phyloP scores from a whole-genome alignment of 2,329 filamentous ascomycete genomes.

The Pseudogymnoascus sp. region DNA sequence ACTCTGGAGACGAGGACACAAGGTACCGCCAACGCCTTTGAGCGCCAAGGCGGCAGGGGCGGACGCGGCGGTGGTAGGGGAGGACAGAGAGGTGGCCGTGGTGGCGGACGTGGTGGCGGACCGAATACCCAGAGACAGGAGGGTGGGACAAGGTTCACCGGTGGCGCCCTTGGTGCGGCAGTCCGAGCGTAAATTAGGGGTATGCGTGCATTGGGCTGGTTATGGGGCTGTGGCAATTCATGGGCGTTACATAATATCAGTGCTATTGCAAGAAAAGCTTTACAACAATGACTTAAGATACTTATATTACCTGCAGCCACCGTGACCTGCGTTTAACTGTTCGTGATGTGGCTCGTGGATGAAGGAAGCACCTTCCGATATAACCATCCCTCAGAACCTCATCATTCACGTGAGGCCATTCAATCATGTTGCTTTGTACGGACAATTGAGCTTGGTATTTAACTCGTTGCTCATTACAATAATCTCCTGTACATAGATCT shows the following conservation, averaged over 20 bases:
- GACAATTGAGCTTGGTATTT: background rate
- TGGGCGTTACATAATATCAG: conserved; percentile 23
- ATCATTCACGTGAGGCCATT: background rate
- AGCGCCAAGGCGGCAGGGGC: conserved; percentile 76
- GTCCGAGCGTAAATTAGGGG: conserved; percentile 45
- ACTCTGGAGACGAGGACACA: conserved; percentile 95
- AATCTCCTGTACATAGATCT: background rate
- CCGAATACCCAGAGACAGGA: conserved; percentile 57
- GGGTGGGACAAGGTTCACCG: conserved; percentile 72
- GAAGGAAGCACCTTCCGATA: background rate
- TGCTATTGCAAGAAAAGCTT: conserved; percentile 20
- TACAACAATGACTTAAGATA: conserved; percentile 19
- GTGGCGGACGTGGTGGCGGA: conserved; percentile 50
- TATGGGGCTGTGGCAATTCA: conserved; percentile 22
- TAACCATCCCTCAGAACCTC: background rate
- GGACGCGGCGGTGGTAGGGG: conserved; percentile 59
- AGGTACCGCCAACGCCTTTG: conserved; percentile 90
- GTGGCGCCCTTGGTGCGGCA: conserved; percentile 65
- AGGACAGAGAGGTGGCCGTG: conserved; percentile 51
- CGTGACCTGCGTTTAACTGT: background rate
- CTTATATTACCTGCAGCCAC: conserved; percentile 1
- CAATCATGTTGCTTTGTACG: background rate
- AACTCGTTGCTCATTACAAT: conserved; percentile 6
- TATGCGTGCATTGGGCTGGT: conserved; percentile 28
- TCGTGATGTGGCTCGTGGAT: background rate